Evolutionary conservation across 768 basidiomycete genomes (phyloP).

Genomic region (Exidia glandulosa): DNA sequence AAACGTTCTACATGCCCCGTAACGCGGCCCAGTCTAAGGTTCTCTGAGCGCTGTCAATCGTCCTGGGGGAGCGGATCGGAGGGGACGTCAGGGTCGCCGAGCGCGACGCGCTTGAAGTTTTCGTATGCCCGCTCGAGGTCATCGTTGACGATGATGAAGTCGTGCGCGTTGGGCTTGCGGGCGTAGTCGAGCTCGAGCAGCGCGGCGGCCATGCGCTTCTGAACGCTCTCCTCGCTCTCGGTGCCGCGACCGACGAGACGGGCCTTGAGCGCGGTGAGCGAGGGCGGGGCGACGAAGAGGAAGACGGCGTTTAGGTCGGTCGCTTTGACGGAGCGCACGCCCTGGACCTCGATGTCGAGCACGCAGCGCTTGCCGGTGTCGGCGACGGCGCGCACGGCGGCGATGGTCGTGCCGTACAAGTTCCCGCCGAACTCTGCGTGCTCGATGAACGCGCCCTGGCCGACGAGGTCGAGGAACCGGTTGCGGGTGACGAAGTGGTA

Average conservation of each 20-base stretch:
- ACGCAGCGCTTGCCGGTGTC: slow-evolving; percentile 71
- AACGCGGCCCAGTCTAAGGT: neutral
- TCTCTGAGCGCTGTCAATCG: no score
- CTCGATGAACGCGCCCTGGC: slow-evolving; percentile 76
- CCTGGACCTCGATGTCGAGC: slow-evolving; percentile 92
- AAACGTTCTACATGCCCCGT: neutral
- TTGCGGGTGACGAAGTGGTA: slow-evolving; percentile 76
- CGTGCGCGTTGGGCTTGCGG: slow-evolving; percentile 58
- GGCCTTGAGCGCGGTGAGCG: slow-evolving; percentile 51
- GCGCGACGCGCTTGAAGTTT: slow-evolving; percentile 63
- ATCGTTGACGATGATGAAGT: slow-evolving; percentile 84
- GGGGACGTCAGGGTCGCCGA: slow-evolving; percentile 43
- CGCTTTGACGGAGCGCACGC: slow-evolving; percentile 82
- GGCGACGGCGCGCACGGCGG: slow-evolving; percentile 60
- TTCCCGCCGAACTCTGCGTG: slow-evolving; percentile 90
- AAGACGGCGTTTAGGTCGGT: slow-evolving; percentile 67
- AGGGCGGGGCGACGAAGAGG: slow-evolving; percentile 87
- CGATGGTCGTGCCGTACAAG: slow-evolving; percentile 83
- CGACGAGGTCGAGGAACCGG: slow-evolving; percentile 60
- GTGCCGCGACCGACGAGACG: slow-evolving; percentile 77
- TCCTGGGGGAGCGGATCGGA: neutral
- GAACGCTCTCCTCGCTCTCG: slow-evolving; percentile 61
- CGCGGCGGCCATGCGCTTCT: slow-evolving; percentile 68
- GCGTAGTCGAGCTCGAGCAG: slow-evolving; percentile 78
- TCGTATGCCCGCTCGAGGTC: slow-evolving; percentile 74